Percentiles rank a stretch among this genome's conserved stretches.
Conservation (phyloP, 2,329 filamentous ascomycete species). For the Colletotrichum tanaceti region DNA sequence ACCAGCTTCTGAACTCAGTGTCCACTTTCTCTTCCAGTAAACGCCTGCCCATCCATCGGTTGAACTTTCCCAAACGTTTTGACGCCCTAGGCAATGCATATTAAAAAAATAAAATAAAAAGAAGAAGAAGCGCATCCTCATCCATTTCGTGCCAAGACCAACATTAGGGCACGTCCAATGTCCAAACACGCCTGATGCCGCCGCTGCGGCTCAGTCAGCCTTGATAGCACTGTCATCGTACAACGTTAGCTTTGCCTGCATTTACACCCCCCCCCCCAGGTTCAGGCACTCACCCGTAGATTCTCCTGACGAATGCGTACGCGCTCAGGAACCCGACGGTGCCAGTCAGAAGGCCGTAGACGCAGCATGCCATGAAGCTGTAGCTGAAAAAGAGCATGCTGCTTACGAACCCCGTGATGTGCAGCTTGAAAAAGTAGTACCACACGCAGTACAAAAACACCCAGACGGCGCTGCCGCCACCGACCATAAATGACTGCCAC, state of each 20-base stretch:
- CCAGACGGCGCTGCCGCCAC: constrained; percentile 81
- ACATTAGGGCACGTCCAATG: constrained; percentile 13
- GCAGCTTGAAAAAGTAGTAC: constrained; percentile 84
- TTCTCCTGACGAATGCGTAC: constrained; percentile 84
- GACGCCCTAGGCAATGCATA: constrained; percentile 34
- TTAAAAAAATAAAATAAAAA: too few relatives aligned
- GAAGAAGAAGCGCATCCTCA: too few relatives aligned
- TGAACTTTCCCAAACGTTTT: constrained; percentile 20
- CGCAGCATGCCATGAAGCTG: constrained; percentile 81
- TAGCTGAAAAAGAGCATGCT: constrained; percentile 88
- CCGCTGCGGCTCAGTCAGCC: constrained; percentile 53
- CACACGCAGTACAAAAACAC: constrained; percentile 85
- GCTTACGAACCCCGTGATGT: constrained; percentile 83
- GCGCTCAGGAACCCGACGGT: constrained; percentile 87
- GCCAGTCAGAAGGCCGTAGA: constrained; percentile 84
- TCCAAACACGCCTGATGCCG: neutral
- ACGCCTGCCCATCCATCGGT: constrained; percentile 24
- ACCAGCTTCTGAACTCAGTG: neutral
- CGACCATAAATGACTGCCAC: constrained; percentile 89
- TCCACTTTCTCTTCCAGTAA: constrained; percentile 19
- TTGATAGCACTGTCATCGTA: constrained; percentile 60
- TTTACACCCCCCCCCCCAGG: neutral
- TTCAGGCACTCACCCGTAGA: constrained; percentile 74
- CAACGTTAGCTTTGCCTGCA: constrained; percentile 35
- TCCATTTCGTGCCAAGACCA: constrained; percentile 10